phyloP scores from a whole-genome alignment of 1,284 basidiomycete genomes.

The Cutaneotrichosporon cyanovorans region DNA sequence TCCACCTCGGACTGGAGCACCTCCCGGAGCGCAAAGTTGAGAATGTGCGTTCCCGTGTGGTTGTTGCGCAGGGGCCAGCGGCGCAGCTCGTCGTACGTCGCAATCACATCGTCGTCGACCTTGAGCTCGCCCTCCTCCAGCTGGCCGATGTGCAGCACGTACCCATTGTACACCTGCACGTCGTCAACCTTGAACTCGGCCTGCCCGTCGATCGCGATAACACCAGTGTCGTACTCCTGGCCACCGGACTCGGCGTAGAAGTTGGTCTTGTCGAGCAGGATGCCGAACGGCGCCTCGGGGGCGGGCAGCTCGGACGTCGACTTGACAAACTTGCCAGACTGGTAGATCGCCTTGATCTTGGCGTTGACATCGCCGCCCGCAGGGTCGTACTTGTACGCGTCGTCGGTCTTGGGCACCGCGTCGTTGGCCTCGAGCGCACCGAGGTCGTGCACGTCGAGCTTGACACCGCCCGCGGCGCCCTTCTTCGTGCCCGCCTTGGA shows the following conservation, averaged over 20 bases:
- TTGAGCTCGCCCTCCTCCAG: slow-evolving; percentile 68
- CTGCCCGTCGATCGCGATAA: slow-evolving; percentile 82
- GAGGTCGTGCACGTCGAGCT: slow-evolving; percentile 93
- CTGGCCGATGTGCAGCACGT: slow-evolving; percentile 81
- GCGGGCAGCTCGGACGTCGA: slow-evolving; percentile 60
- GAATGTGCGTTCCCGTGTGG: slow-evolving; percentile 97
- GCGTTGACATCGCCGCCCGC: slow-evolving; percentile 69
- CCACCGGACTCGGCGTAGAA: slow-evolving; percentile 98
- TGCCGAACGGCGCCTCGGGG: slow-evolving; percentile 65
- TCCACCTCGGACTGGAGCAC: slow-evolving; percentile 93
- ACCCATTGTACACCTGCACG: slow-evolving; percentile 79
- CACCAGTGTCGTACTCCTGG: slow-evolving; percentile 94
- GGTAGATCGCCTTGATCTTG: slow-evolving; percentile 77
- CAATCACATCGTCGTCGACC: slow-evolving; percentile 62
- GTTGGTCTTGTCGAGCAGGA: slow-evolving; percentile 88
- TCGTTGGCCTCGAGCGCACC: slow-evolving; percentile 74
- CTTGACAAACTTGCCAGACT: slow-evolving; percentile 65
- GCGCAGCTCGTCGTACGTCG: slow-evolving; percentile 77
- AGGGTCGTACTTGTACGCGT: slow-evolving; percentile 83
- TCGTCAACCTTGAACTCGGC: slow-evolving; percentile 91
- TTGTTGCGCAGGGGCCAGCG: slow-evolving; percentile 95
- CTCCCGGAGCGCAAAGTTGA: slow-evolving; percentile 89
- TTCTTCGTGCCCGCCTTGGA: slow-evolving; percentile 71
- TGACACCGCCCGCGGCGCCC: slow-evolving; percentile 62
- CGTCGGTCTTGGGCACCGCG: slow-evolving; percentile 85